Conservation (phyloP, 371 early-diverging fungal species). For the Dinochytrium kinnereticum region DNA sequence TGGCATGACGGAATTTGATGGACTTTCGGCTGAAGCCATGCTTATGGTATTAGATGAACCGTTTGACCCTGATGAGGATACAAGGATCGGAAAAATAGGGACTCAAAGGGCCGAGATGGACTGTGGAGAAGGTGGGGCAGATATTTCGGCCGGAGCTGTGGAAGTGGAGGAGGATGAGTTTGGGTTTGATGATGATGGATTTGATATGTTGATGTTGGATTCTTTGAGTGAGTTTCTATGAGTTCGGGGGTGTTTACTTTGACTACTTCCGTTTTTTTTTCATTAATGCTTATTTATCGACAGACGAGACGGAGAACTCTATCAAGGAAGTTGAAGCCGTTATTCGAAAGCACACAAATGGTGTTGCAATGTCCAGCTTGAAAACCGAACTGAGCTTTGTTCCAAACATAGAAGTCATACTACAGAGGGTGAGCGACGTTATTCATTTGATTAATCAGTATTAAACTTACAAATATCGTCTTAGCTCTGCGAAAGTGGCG, state of each 20-base stretch:
- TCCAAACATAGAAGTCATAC: not conserved
- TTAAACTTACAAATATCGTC: not conserved
- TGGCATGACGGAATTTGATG: not conserved
- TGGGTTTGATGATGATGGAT: conserved; percentile 8
- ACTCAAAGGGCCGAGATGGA: not conserved
- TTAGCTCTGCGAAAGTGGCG: not conserved
- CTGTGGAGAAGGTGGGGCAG: not conserved
- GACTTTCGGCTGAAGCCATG: not conserved
- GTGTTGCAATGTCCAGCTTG: not conserved
- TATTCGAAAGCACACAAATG: not conserved
- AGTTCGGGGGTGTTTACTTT: not conserved
- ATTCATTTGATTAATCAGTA: not conserved
- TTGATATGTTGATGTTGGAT: conserved; percentile 7
- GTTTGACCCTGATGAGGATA: conserved; percentile 8
- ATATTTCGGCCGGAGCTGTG: not conserved
- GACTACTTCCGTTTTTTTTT: not conserved
- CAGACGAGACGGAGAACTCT: not conserved
- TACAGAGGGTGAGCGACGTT: not conserved
- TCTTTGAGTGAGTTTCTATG: not conserved
- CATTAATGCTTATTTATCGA: not conserved
- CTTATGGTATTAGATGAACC: conserved; percentile 6
- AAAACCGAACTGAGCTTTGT: not conserved
- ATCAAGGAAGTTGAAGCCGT: not conserved
- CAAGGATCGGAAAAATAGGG: not conserved
- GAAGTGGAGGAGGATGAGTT: not conserved